Evolutionary conservation across 257 asterid species (phyloP).

Genomic region (Solanum ossicruentum): DNA sequence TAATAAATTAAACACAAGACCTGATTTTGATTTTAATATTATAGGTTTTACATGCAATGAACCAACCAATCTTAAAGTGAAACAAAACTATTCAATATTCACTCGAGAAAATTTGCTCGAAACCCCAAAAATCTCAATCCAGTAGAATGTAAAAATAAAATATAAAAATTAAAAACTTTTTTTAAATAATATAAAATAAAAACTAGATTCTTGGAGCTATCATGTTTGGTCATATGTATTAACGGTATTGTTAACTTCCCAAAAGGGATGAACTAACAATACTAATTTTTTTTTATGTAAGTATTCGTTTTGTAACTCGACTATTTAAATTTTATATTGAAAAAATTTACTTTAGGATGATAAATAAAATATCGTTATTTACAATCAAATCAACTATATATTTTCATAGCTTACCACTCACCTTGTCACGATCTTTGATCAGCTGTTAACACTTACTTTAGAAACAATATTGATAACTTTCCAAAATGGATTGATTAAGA

Average conservation of each 20-base stretch:
- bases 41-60: constrained; percentile 32
- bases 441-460: neutral
- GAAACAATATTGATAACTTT: constrained; percentile 16
- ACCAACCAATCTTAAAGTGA: constrained; percentile 19
- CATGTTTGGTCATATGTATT: neutral
- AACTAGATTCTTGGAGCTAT: constrained; percentile 26
- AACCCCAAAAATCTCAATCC: constrained; percentile 52
- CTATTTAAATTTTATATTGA: neutral
- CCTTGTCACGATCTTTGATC: neutral
- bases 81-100: constrained; percentile 6
- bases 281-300: too few relatives aligned
- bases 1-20: neutral
- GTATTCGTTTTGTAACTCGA: neutral
- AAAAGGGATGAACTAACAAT: neutral
- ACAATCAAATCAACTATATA: rapidly evolving
- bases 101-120: constrained; percentile 3
- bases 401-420: neutral
- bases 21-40: neutral
- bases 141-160: constrained; percentile 9
- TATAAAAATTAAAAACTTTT: too few relatives aligned
- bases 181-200: neutral
- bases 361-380: neutral
- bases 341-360: neutral
- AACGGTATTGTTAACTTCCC: constrained; percentile 19
- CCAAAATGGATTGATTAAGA: neutral